phyloP scores from a whole-genome alignment of 2,329 filamentous ascomycete genomes.

The Diaporthe helianthi region DNA sequence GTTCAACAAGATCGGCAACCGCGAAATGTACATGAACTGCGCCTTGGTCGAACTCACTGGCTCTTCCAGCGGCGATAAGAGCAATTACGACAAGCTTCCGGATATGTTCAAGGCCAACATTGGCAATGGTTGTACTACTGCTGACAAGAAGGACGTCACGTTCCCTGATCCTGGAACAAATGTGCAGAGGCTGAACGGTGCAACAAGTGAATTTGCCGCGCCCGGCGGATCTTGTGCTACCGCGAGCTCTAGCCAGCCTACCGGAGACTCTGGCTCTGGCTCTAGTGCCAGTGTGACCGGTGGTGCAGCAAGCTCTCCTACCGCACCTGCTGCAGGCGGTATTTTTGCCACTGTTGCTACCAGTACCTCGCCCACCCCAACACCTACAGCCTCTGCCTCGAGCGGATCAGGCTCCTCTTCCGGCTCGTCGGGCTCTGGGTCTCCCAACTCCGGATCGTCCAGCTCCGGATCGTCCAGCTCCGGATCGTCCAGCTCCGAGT shows the following conservation, averaged over 20 bases:
- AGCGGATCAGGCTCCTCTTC: constrained; percentile 37
- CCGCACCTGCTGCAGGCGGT: constrained; percentile 44
- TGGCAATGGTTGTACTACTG: constrained; percentile 60
- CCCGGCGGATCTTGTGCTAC: constrained; percentile 41
- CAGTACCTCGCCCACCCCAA: constrained; percentile 31
- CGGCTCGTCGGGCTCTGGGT: constrained; percentile 39
- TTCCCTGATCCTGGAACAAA: constrained; percentile 73
- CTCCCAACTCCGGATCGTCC: too few relatives aligned
- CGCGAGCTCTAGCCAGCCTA: constrained; percentile 24
- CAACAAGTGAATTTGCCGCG: constrained; percentile 45
- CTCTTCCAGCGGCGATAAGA: constrained; percentile 53
- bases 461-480: constrained; percentile 28
- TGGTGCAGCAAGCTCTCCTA: constrained; percentile 36
- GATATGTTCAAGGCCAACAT: constrained; percentile 81
- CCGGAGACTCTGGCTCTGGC: constrained; percentile 36
- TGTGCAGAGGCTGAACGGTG: constrained; percentile 56
- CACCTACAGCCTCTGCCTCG: constrained; percentile 31
- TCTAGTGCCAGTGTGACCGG: constrained; percentile 34
- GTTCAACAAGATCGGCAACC: constrained; percentile 92
- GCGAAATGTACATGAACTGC: constrained; percentile 99
- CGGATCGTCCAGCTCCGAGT: constrained; percentile 34
- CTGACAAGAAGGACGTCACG: constrained; percentile 61
- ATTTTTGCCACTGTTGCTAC: constrained; percentile 48
- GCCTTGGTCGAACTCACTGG: constrained; percentile 74
- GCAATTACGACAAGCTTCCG: constrained; percentile 69